These are phyloP conservation scores for Nemania sp. DNA, from an alignment of 2,329 filamentous ascomycete genomes.

Conservation along the genomic window DNA sequence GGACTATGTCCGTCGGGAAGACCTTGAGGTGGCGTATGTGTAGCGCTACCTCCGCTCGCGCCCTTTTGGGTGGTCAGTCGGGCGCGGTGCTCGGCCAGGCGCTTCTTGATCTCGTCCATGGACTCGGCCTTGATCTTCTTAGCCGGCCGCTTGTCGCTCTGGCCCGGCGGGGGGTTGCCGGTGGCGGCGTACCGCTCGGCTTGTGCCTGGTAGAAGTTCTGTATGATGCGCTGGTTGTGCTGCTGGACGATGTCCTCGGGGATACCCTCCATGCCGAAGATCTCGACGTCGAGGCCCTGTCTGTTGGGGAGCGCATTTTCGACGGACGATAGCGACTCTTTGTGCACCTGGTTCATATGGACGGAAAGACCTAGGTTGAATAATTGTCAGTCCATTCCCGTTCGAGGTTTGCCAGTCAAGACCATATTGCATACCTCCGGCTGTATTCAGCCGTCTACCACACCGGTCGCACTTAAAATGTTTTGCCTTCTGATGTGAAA, in stretches of 20 bases:
- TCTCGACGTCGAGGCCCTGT: conserved; percentile 88
- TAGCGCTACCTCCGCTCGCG: conserved; percentile 64
- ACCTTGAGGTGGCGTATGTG: conserved; percentile 62
- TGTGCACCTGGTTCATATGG: conserved; percentile 98
- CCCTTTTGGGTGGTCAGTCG: conserved; percentile 72
- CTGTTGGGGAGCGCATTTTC: conserved; percentile 93
- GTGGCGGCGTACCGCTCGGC: conserved; percentile 84
- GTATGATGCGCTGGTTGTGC: conserved; percentile 87
- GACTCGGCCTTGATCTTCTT: conserved; percentile 81
- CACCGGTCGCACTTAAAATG: conserved; percentile 98
- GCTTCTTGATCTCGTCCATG: conserved; percentile 81
- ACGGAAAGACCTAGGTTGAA: conserved; percentile 80
- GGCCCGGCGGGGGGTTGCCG: conserved; percentile 82
- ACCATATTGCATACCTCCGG: conserved; percentile 75
- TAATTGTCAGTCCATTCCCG: conserved; percentile 19
- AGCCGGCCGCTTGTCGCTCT: conserved; percentile 71
- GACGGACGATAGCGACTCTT: conserved; percentile 86
- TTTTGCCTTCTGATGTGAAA: conserved; percentile 98
- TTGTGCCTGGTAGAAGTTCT: conserved; percentile 87
- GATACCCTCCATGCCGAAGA: conserved; percentile 98
- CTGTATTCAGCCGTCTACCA: conserved; percentile 88
- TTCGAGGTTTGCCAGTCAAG: not conserved
- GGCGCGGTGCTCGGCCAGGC: conserved; percentile 81
- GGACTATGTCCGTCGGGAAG: conserved; percentile 61
- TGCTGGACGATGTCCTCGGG: conserved; percentile 85